phyloP scores from a whole-genome alignment of 768 basidiomycete genomes.

The Vararia minispora region DNA sequence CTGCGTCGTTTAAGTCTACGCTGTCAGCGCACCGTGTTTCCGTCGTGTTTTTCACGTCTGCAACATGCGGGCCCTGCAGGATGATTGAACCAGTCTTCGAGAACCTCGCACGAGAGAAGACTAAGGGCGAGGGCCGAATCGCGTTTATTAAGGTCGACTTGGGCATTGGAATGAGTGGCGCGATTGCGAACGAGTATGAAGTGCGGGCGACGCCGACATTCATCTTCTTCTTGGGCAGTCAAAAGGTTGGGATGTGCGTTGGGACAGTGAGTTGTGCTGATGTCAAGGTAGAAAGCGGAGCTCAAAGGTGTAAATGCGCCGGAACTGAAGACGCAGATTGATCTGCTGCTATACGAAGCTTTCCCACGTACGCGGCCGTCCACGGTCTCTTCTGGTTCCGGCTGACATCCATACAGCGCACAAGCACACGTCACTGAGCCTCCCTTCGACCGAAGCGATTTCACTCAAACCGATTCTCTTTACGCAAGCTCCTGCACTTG shows the following conservation, averaged over 20 bases:
- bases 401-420: constrained; percentile 42
- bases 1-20: constrained; percentile 57
- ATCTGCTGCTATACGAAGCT: constrained; percentile 62
- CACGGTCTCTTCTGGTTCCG: constrained; percentile 20
- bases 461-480: constrained; percentile 71
- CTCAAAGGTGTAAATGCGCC: constrained; percentile 59
- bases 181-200: constrained; percentile 50
- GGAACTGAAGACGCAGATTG: constrained; percentile 64
- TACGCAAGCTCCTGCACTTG: constrained; percentile 56
- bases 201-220: constrained; percentile 83
- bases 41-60: constrained; percentile 73
- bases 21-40: constrained; percentile 58
- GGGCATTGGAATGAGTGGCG: constrained; percentile 49
- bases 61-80: constrained; percentile 67
- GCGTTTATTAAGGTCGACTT: constrained; percentile 84
- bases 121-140: constrained; percentile 29
- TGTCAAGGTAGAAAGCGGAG: constrained; percentile 43
- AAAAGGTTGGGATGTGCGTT: constrained; percentile 37
- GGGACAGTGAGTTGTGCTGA: neutral
- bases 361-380: constrained; percentile 80
- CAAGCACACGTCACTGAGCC: constrained; percentile 48
- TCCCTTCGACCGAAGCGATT: constrained; percentile 50
- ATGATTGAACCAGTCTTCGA: constrained; percentile 83
- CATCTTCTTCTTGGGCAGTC: constrained; percentile 71
- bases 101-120: constrained; percentile 56